phyloP scores from a whole-genome alignment of 164 flowering plant genomes.

The Umbilicus rupestris region DNA sequence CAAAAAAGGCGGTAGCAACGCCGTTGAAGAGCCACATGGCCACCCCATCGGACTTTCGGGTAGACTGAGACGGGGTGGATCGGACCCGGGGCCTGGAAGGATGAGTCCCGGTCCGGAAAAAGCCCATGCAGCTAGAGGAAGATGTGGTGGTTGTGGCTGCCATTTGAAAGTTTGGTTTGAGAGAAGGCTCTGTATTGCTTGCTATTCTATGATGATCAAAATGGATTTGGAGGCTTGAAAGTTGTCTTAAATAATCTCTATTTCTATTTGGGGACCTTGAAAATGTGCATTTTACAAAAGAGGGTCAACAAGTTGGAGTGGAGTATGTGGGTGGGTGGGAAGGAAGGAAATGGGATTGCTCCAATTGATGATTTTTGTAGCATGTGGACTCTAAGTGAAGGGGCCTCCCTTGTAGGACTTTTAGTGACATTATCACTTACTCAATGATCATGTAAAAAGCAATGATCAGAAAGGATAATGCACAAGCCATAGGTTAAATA shows the following conservation, averaged over 20 bases:
- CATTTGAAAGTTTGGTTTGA: neutral
- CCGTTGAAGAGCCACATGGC: slow-evolving; percentile 15
- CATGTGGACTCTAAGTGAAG: neutral
- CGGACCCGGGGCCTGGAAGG: neutral
- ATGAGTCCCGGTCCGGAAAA: neutral
- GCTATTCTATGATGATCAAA: neutral
- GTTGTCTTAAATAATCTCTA: too few relatives aligned
- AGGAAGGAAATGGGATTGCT: neutral
- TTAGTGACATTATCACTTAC: too few relatives aligned
- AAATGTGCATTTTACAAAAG: neutral
- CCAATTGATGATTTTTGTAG: neutral
- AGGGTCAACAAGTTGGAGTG: neutral
- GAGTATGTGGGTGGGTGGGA: neutral
- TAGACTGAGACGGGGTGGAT: neutral
- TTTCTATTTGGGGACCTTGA: too few relatives aligned
- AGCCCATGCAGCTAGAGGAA: neutral
- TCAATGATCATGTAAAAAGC: neutral
- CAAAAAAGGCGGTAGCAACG: slow-evolving; percentile 12
- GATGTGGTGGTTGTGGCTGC: neutral
- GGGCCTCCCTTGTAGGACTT: too few relatives aligned
- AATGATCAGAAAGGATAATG: neutral
- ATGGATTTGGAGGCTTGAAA: neutral
- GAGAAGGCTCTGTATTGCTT: neutral
- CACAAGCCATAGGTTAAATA: neutral
- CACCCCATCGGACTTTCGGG: slow-evolving; percentile 6